These are phyloP conservation scores for Solanum microdontum DNA, from an alignment of 257 asterid genomes.

Conservation along the genomic window DNA sequence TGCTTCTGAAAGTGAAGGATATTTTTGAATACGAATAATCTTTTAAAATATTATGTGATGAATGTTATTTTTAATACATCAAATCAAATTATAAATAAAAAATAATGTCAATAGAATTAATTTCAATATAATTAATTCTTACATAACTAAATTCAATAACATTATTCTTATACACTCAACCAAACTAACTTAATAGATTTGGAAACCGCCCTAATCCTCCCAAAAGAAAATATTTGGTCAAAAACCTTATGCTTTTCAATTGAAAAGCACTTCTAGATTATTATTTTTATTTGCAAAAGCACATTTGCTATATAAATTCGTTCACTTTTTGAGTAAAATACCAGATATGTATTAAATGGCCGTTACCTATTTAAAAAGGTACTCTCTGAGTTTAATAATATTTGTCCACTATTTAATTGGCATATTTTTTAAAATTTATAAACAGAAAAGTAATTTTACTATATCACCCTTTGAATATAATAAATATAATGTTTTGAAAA, in stretches of 20 bases:
- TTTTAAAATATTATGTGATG: too few species aligned
- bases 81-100: neutral
- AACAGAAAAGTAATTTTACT: too few species aligned
- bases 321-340: neutral
- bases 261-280: neutral
- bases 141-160: neutral
- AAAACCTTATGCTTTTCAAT: neutral
- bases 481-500: too few species aligned
- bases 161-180: neutral
- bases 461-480: neutral
- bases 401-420: rapidly evolving
- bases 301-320: neutral
- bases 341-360: neutral
- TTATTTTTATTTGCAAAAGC: neutral
- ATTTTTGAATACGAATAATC: too few species aligned
- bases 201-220: neutral
- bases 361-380: neutral
- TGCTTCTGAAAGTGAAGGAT: neutral
- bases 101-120: too few species aligned
- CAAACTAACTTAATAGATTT: neutral
- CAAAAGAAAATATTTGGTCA: neutral
- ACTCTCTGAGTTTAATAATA: rapidly evolving
- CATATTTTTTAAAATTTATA: rapidly evolving
- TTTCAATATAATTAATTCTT: neutral
- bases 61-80: too few species aligned